These are phyloP conservation scores for Anethum foeniculum DNA, from an alignment of 140 eudicot species.

Conservation along the genomic window DNA sequence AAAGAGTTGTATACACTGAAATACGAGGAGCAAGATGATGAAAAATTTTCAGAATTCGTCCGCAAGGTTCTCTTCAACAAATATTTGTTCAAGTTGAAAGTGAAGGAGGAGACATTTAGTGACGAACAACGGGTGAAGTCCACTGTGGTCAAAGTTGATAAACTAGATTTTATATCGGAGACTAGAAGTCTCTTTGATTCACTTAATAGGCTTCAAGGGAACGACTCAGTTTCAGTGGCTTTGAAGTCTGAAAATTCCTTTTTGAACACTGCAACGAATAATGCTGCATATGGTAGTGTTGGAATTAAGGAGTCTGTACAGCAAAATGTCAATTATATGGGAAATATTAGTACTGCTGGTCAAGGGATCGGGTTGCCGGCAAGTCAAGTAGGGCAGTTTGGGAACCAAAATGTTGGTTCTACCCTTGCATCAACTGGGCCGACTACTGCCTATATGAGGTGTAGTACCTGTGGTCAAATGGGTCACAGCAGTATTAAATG, in stretches of 20 bases:
- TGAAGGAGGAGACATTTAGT: constrained; percentile 70
- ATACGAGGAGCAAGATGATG: constrained; percentile 62
- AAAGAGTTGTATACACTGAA: constrained; percentile 55
- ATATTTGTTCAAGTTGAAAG: constrained; percentile 58
- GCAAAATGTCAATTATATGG: constrained; percentile 21
- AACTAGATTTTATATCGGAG: constrained; percentile 36
- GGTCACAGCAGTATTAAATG: constrained; percentile 59
- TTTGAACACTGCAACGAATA: constrained; percentile 20
- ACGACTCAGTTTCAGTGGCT: constrained; percentile 25
- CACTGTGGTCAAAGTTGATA: constrained; percentile 55
- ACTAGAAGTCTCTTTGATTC: constrained; percentile 44
- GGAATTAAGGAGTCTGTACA: constrained; percentile 20
- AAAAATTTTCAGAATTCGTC: constrained; percentile 39
- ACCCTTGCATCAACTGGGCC: constrained; percentile 25
- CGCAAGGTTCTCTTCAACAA: constrained; percentile 36
- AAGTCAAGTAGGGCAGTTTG: constrained; percentile 24
- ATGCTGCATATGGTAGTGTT: constrained; percentile 17
- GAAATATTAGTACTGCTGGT: constrained; percentile 12
- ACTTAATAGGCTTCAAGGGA: constrained; percentile 30
- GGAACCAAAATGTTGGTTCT: constrained; percentile 38
- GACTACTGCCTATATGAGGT: constrained; percentile 28
- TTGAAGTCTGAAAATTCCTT: constrained; percentile 18
- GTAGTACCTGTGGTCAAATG: constrained; percentile 62
- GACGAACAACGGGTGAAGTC: constrained; percentile 71
- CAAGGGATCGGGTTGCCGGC: constrained; percentile 18